Percentiles rank a stretch among this genome's conserved stretches.
Evolutionary conservation across 73 alveolate genomes (phyloP).

Genomic region (Stentor coeruleus): DNA sequence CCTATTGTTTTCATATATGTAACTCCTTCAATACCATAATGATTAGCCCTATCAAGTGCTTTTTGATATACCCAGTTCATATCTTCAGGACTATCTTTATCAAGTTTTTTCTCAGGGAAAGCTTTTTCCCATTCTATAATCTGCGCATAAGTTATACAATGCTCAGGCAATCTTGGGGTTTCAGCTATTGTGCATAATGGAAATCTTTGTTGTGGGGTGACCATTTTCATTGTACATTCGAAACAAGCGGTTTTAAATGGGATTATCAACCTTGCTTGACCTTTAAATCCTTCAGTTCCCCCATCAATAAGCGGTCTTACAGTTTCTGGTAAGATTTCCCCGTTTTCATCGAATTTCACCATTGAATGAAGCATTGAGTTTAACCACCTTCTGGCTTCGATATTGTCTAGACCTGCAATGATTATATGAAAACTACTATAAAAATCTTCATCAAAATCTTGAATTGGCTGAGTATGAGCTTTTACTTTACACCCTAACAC

Average conservation of each 20-base stretch:
- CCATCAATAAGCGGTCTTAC: conserved; percentile 96
- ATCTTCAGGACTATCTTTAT: conserved; percentile 95
- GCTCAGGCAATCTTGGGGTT: conserved; percentile 99
- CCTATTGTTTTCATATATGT: conserved; percentile 95
- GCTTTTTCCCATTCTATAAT: conserved; percentile 85
- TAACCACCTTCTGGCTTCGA: conserved; percentile 99
- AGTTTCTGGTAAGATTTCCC: conserved; percentile 64
- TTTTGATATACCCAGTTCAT: conserved; percentile 98
- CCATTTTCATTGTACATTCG: conserved; percentile 73
- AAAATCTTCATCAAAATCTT: conserved; percentile 89
- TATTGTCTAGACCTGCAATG: conserved; percentile 99
- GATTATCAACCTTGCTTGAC: conserved; percentile 95
- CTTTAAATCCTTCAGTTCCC: conserved; percentile 99
- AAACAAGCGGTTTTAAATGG: conserved; percentile 87
- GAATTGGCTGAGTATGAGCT: conserved; percentile 80
- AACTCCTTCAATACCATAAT: conserved; percentile 97
- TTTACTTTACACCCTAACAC: conserved; percentile 54
- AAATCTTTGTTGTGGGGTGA: conserved; percentile 69
- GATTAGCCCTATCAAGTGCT: conserved; percentile 96
- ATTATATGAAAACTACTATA: conserved; percentile 87
- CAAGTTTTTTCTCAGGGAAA: conserved; percentile 70
- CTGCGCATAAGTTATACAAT: conserved; percentile 92
- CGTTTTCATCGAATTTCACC: conserved; percentile 90
- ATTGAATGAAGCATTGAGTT: conserved; percentile 90
- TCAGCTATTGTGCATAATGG: conserved; percentile 99